Conservation (phyloP, 179 eudicot genomes). For the Patellifolia procumbens region DNA sequence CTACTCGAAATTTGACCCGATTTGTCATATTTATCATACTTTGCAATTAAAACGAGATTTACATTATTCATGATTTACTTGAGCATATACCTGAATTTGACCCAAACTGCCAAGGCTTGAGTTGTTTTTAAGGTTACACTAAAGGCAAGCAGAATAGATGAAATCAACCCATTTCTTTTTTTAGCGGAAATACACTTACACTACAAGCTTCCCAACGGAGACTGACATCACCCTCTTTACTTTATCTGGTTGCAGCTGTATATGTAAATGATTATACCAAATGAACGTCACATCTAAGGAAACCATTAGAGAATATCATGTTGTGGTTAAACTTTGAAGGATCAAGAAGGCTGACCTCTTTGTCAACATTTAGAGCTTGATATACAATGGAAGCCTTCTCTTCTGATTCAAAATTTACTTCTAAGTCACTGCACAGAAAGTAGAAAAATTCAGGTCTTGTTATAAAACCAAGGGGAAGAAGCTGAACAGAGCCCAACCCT, state of each 20-base stretch:
- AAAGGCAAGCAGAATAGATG: neutral
- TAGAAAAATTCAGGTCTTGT: neutral
- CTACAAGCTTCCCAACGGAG: slow-evolving; percentile 70
- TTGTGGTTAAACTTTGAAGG: slow-evolving; percentile 3
- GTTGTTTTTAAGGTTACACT: neutral
- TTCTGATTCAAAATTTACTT: slow-evolving; percentile 72
- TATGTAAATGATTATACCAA: slow-evolving; percentile 16
- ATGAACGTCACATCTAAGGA: slow-evolving; percentile 1
- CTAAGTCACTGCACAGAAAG: slow-evolving; percentile 63
- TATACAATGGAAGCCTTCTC: slow-evolving; percentile 61
- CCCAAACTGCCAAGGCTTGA: too few species aligned
- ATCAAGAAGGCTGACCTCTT: slow-evolving; percentile 56
- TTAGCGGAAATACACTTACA: slow-evolving; percentile 45
- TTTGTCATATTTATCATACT: too few species aligned
- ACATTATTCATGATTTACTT: too few species aligned
- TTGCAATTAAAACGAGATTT: too few species aligned
- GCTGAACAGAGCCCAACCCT: neutral
- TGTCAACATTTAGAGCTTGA: slow-evolving; percentile 74
- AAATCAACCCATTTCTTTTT: neutral
- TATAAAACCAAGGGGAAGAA: slow-evolving; percentile 1
- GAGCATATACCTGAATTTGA: too few species aligned
- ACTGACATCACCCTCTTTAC: slow-evolving; percentile 80
- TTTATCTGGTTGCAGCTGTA: slow-evolving; percentile 88
- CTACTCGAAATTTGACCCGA: too few species aligned
- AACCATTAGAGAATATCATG: neutral